Evolutionary conservation across 2,329 filamentous ascomycete species (phyloP), one percentile per base, ranked within the genome.

Genomic region (Cyphellophora attinorum): DNA sequence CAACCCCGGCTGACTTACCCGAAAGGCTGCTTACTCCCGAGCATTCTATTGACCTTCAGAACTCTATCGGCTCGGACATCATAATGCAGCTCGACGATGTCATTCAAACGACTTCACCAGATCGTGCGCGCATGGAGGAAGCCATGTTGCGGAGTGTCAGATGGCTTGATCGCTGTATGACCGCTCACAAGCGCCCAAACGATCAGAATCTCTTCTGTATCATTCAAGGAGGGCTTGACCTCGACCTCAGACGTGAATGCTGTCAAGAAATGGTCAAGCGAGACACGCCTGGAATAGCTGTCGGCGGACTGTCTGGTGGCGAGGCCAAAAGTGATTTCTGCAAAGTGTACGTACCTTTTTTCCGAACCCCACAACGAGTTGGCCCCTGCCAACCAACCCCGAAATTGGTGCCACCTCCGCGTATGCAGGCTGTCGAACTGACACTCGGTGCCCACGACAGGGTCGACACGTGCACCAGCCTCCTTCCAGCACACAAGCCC

Each of bases 21-120:
- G 11, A 19, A 34, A 74, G 70, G 70, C 77, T 98, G 8, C 76
- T 98, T 30, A 98, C 91, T 0, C 91, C 91, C 0, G 93, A 98
- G 58, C 89, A 96, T 64, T 96, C 91, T 1, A 95, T 98, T 50
- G 81, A 79, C 8, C 71, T 98, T 3, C 91, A 98, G 57, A 96
- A 98, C 60, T 89, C 81, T 35, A 98, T 98, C 52, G 91, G 91
- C 45, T 93, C 85, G 44, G 91, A 98, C 61, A 96, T 98, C 50
- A 95, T 96, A 47, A 98, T 98, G 93, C 93, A 98, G 61, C 77
- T 98, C 3, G 91, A 98, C 66, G 93, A 98, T 59, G 93, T 98
- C 11, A 81, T 98, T 33, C 89, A 86, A 18, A 96, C 91, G 0
- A 98, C 91, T 0, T 95, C 86, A 0, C 89, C 89, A 0, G 91